Base-by-base conservation (phyloP, 768 basidiomycete genomes). In the Cubamyces sp. region DNA sequence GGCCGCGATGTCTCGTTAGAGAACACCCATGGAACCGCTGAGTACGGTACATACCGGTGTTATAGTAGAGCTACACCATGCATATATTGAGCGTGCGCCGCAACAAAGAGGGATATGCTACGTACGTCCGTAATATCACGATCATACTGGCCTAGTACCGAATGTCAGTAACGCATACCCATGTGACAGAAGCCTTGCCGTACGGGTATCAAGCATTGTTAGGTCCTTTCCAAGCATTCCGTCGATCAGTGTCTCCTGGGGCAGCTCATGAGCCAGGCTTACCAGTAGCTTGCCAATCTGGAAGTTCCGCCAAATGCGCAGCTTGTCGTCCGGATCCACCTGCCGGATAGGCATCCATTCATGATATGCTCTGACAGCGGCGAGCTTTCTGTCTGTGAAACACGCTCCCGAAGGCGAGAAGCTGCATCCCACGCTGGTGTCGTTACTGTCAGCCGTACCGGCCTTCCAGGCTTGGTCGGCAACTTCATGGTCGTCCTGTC, bases 321-420 rank as follows among this genome's bases (percentile, higher is more conserved):
- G 78, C 65, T 82, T 78, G 71, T 86, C 83, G 53, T 79, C 78
- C 1, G 78, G 77, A 42, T 79, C 78, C 18, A 87, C 82, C 63
- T 85, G 82, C 11, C 86, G 78, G 61, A 87, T 83, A 14, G 84
- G 84, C 75, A 86, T 79, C 84, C 84, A 86, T 62, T 85, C 84
- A 66, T 86, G 83, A 66, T 84, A 85, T 0, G 83, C 84, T 30
- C 84, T 75, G 25, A 85, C 79, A 8, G 82, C 85, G 46, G 84
- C 83, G 2, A 84, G 70, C 70, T 86, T 86, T 37, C 85, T 74
- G 68, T 86, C 82, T 5, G 83, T 83, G 73, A 85, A 86, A 66
- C 83, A 83, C 14, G 82, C 82, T 3, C 80, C 82, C 1, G 82
- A 82, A 1, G 81, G 70, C 2, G 83, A 83, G 69, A 82, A 84